A percentile compares a stretch with the other conserved stretches of the same genome.
Conservation (phyloP, 352 stramenopile species). For the Globisporangium spinosum region DNA sequence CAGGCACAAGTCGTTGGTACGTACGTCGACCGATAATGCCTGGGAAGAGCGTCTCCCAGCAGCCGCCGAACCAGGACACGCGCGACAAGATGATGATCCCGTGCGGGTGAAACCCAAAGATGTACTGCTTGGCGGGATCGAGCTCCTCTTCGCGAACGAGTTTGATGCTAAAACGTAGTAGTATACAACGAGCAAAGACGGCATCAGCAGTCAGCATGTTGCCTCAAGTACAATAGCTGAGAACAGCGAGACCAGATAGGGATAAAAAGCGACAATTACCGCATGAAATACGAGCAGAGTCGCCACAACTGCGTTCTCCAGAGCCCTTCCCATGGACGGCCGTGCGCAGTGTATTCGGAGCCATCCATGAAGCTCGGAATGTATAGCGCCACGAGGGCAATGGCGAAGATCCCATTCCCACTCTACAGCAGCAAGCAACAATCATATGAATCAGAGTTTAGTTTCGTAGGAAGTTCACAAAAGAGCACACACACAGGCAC, state of each 20-base stretch:
- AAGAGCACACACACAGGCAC: too few relatives aligned
- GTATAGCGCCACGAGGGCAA: conserved; percentile 56
- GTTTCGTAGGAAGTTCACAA: too few relatives aligned
- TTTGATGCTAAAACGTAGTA: conserved; percentile 30
- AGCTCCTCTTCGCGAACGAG: conserved; percentile 62
- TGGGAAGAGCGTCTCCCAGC: conserved; percentile 72
- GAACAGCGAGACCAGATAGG: neutral
- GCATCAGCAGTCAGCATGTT: neutral
- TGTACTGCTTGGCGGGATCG: conserved; percentile 62
- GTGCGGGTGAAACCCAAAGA: conserved; percentile 75
- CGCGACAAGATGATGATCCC: conserved; percentile 75
- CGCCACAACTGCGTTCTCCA: too few relatives aligned
- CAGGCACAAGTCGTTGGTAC: conserved; percentile 5
- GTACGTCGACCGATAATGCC: conserved; percentile 44
- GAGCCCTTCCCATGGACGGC: too few relatives aligned
- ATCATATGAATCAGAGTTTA: neutral
- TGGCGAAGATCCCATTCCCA: conserved; percentile 48
- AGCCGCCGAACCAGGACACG: conserved; percentile 58
- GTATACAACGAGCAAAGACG: neutral
- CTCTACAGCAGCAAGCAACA: conserved; percentile 18
- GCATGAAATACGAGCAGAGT: conserved; percentile 49
- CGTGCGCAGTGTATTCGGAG: too few relatives aligned
- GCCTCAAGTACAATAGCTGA: neutral
- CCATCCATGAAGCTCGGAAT: too few relatives aligned
- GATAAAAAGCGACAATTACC: conserved; percentile 19